Evolutionary conservation across 2,329 filamentous ascomycete species (phyloP), one percentile per base, ranked within the genome.

Genomic region (Curvularia verruculosa): DNA sequence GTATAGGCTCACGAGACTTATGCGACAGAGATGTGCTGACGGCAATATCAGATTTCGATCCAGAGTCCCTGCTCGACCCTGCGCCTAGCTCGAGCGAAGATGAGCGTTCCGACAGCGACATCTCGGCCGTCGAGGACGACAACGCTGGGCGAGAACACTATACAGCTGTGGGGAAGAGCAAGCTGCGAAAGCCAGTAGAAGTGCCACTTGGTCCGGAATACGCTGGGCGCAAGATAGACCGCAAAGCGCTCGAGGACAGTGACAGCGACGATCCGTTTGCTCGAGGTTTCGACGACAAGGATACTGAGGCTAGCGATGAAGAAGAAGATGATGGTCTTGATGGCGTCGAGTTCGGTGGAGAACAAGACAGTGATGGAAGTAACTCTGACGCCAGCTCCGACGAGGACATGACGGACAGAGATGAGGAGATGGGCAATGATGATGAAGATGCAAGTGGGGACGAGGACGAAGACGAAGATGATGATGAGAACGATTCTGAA

Each of bases 121-220:
- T 61, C 12, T 73, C 70, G 15, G 77, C 76, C 21, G 54, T 75
- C 66, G 39, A 70, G 50, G 76, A 83, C 65, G 80, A 74, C 10
- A 78, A 84, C 58, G 82, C 83, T 10, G 92, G 89, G 19, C 89
- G 93, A 29, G 94, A 96, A 69, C 94, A 98, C 74, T 98, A 98
- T 73, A 84, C 90, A 41, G 78, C 84, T 50, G 91, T 96, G 29
- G 89, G 88, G 83, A 95, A 93, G 81, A 95, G 89, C 79, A 94
- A 90, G 74, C 80, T 97, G 65, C 87, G 92, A 63, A 88, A 91
- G 71, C 87, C 87, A 56, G 87, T 91, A 31, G 83, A 84, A 23
- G 78, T 88, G 18, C 79, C 85, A 0, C 81, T 97, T 1, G 94
- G 92, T 0, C 87, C 89, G 13, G 85, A 91, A 71, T 98, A 98